Conservation (phyloP, 495 filamentous ascomycete genomes). For the Trichocladium uniseriatum region DNA sequence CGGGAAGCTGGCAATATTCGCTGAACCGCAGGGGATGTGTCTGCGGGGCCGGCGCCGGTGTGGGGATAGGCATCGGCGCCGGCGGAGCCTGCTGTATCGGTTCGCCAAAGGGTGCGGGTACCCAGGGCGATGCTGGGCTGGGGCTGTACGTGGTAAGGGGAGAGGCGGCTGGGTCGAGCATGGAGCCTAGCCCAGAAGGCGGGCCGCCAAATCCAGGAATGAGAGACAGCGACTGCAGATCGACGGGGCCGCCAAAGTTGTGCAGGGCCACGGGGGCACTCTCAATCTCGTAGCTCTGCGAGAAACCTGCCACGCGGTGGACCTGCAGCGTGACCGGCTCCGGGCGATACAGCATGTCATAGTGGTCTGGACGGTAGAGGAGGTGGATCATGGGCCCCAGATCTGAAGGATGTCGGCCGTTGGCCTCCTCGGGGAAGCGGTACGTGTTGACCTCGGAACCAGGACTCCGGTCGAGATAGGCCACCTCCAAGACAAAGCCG, state of each 20-base stretch:
- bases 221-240: conserved; percentile 35
- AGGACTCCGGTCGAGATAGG: conserved; percentile 83
- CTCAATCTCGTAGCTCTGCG: conserved; percentile 31
- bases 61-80: conserved; percentile 20
- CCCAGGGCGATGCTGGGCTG: conserved; percentile 36
- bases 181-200: conserved; percentile 23
- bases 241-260: conserved; percentile 26
- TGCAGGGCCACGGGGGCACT: conserved; percentile 32
- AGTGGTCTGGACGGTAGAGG: conserved; percentile 68
- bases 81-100: conserved; percentile 16
- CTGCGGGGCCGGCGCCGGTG: conserved; percentile 24
- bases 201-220: conserved; percentile 37
- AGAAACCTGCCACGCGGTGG: conserved; percentile 35
- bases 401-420: conserved; percentile 35
- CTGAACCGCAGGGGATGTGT: conserved; percentile 36
- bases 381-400: conserved; percentile 41
- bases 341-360: conserved; percentile 77
- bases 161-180: conserved; percentile 21
- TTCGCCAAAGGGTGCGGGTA: conserved; percentile 29
- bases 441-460: conserved; percentile 73
- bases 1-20: conserved; percentile 37
- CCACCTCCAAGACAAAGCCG: conserved; percentile 72
- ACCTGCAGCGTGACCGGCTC: conserved; percentile 47
- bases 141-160: conserved; percentile 29
- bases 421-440: conserved; percentile 51